phyloP scores from a whole-genome alignment of 1,284 basidiomycete species.

The Fistulinella staudtii region DNA sequence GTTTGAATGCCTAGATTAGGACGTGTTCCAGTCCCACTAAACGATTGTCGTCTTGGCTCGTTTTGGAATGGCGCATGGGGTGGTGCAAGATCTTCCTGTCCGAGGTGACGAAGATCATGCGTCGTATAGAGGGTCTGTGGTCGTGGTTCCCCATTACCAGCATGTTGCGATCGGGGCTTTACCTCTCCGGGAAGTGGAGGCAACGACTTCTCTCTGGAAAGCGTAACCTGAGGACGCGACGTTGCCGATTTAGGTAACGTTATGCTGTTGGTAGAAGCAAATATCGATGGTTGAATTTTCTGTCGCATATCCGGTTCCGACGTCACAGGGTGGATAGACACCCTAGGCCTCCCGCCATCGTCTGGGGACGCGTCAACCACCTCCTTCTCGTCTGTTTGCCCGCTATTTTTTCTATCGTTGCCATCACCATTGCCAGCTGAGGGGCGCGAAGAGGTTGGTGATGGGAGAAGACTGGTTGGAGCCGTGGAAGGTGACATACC shows the following conservation, averaged over 20 bases:
- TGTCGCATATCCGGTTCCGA: constrained; percentile 60
- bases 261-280: constrained; percentile 31
- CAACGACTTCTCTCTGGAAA: constrained; percentile 67
- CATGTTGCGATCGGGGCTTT: constrained; percentile 38
- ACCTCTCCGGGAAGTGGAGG: constrained; percentile 69
- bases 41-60: constrained; percentile 68
- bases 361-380: constrained; percentile 25
- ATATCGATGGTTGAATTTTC: constrained; percentile 37
- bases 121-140: constrained; percentile 65
- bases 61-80: constrained; percentile 62
- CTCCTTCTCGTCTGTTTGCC: constrained; percentile 39
- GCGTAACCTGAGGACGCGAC: constrained; percentile 31
- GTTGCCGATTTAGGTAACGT: constrained; percentile 29
- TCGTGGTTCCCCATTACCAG: constrained; percentile 40
- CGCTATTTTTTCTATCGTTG: constrained; percentile 38
- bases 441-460: constrained; percentile 65
- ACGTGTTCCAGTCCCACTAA: constrained; percentile 57
- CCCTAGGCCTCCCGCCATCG: constrained; percentile 36
- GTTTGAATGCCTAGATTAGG: constrained; percentile 49
- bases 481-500: constrained; percentile 68
- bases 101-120: constrained; percentile 49
- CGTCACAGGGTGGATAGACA: constrained; percentile 44
- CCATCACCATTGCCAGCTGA: constrained; percentile 55
- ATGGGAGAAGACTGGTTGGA: constrained; percentile 67
- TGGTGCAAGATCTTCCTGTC: constrained; percentile 46